A percentile compares a stretch with the other conserved stretches of the same genome.
phyloP scores from a whole-genome alignment of 2,329 filamentous ascomycete species.

The Colletotrichum sp. region DNA sequence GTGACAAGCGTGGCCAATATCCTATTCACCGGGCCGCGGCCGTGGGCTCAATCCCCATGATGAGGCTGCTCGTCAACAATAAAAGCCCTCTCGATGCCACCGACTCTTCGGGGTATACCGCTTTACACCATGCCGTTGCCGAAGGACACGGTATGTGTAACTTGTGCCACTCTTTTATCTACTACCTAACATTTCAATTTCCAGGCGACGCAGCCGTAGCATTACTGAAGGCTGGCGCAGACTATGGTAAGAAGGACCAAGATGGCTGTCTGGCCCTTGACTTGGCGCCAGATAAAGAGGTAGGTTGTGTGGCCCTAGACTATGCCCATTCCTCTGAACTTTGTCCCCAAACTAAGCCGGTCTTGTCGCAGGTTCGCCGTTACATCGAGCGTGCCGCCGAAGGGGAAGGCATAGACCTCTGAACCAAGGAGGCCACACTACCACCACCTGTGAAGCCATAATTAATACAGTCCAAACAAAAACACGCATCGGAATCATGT shows the following conservation, averaged over 20 bases:
- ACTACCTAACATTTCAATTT: not conserved
- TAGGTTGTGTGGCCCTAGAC: slow-evolving; percentile 41
- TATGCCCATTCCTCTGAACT: not conserved
- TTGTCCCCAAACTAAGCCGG: not conserved
- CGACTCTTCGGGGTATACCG: slow-evolving; percentile 83
- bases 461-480: not conserved
- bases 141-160: slow-evolving; percentile 67
- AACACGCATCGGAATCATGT: not conserved
- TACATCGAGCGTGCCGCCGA: slow-evolving; percentile 83
- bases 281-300: slow-evolving; percentile 84
- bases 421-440: not conserved
- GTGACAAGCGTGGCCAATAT: slow-evolving; percentile 88
- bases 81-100: slow-evolving; percentile 83
- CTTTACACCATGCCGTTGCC: slow-evolving; percentile 85
- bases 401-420: slow-evolving; percentile 78
- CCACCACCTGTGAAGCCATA: not conserved
- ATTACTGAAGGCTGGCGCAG: slow-evolving; percentile 84
- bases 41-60: slow-evolving; percentile 85
- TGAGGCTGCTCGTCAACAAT: slow-evolving; percentile 78
- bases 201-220: slow-evolving; percentile 80
- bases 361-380: slow-evolving; percentile 62
- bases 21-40: slow-evolving; percentile 91
- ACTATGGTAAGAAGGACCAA: slow-evolving; percentile 75
- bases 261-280: slow-evolving; percentile 78
- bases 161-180: not conserved